phyloP scores from a whole-genome alignment of 768 basidiomycete species.

The Amanita phalloides region DNA sequence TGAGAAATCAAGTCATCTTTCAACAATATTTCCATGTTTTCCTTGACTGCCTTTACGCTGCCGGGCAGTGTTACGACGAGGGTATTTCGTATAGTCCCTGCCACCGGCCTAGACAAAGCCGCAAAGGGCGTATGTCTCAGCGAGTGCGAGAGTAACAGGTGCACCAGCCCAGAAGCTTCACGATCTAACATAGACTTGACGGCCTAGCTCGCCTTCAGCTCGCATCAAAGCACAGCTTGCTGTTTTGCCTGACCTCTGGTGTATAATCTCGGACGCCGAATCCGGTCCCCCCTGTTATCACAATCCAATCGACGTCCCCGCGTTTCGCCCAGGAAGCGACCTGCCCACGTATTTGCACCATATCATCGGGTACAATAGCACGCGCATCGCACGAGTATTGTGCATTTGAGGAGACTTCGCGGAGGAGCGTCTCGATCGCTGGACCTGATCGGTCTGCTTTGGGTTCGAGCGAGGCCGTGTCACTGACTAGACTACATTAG shows the following conservation, averaged over 20 bases:
- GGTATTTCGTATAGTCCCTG: constrained; percentile 56
- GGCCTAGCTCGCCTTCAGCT: constrained; percentile 27
- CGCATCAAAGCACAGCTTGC: not conserved
- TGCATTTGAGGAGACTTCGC: constrained; percentile 3
- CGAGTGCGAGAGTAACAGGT: constrained; percentile 60
- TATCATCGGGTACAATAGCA: constrained; percentile 59
- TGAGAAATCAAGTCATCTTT: constrained; percentile 48
- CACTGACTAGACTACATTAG: constrained; percentile 44
- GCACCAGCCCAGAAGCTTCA: constrained; percentile 60
- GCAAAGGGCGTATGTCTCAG: constrained; percentile 70
- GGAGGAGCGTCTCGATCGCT: constrained; percentile 41
- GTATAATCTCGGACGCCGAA: constrained; percentile 75
- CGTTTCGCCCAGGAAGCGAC: constrained; percentile 36
- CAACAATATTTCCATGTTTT: constrained; percentile 60
- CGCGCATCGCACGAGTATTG: constrained; percentile 23
- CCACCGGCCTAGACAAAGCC: constrained; percentile 74
- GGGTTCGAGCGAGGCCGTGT: constrained; percentile 43
- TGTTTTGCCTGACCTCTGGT: constrained; percentile 50
- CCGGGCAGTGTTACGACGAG: constrained; percentile 79
- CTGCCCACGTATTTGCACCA: constrained; percentile 32
- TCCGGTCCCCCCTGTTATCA: constrained; percentile 85
- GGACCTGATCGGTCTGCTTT: constrained; percentile 60
- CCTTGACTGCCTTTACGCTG: constrained; percentile 75
- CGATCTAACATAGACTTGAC: constrained; percentile 56
- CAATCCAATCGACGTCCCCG: constrained; percentile 54